These are phyloP conservation scores for Pestalotiopsis sp. DNA, from an alignment of 2,329 filamentous ascomycete species.

Conservation along the genomic window DNA sequence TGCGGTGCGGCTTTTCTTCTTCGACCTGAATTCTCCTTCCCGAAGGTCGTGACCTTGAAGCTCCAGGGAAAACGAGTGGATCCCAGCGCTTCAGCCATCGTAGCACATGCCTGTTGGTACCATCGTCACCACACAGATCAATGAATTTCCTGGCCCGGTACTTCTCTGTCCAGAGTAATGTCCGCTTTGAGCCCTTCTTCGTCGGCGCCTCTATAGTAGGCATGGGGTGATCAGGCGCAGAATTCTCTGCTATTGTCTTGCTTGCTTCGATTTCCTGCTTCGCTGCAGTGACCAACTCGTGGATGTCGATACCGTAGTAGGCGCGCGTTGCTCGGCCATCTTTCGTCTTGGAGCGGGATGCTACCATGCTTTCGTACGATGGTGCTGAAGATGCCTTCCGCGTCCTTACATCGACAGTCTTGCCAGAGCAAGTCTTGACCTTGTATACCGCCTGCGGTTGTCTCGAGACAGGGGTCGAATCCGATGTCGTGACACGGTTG, in stretches of 20 bases:
- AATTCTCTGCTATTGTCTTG: slow-evolving; percentile 20
- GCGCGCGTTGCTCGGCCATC: slow-evolving; percentile 69
- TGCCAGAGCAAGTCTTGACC: slow-evolving; percentile 58
- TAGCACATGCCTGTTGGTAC: slow-evolving; percentile 86
- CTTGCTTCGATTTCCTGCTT: slow-evolving; percentile 54
- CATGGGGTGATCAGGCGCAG: slow-evolving; percentile 33
- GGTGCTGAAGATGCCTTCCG: slow-evolving; percentile 46
- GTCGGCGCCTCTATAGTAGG: slow-evolving; percentile 41
- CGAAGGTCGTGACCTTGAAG: slow-evolving; percentile 58
- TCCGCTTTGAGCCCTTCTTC: slow-evolving; percentile 44
- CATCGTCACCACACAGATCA: slow-evolving; percentile 90
- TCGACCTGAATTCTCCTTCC: slow-evolving; percentile 47
- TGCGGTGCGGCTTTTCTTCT: slow-evolving; percentile 77
- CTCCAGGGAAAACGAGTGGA: slow-evolving; percentile 82
- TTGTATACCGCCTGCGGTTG: slow-evolving; percentile 33
- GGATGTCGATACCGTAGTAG: slow-evolving; percentile 93
- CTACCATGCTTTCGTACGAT: slow-evolving; percentile 68
- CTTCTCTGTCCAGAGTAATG: slow-evolving; percentile 92
- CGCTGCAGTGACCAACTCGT: slow-evolving; percentile 74
- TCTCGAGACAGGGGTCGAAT: slow-evolving; percentile 21
- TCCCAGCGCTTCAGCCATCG: slow-evolving; percentile 97
- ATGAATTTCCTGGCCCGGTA: slow-evolving; percentile 91
- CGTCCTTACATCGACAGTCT: slow-evolving; percentile 53
- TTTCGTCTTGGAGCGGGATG: slow-evolving; percentile 64
- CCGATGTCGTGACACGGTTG: slow-evolving; percentile 19